These are phyloP conservation scores for Mercurialis annua DNA, from an alignment of 345 rosid genomes.

Conservation along the genomic window DNA sequence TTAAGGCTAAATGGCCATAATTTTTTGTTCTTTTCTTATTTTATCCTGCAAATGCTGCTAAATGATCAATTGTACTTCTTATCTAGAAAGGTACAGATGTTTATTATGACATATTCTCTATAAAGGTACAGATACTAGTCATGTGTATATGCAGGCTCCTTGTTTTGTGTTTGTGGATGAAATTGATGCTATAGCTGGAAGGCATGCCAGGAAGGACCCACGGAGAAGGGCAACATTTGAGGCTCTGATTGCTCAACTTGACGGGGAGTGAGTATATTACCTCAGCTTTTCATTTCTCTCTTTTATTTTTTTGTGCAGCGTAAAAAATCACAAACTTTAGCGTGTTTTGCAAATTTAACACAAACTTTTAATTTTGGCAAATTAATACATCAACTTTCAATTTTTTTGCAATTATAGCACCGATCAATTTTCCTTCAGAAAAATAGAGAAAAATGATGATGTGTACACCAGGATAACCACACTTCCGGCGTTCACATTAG, in stretches of 20 bases:
- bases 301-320: too few species aligned
- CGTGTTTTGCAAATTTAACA: too few species aligned
- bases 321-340: too few species aligned
- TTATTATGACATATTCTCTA: background rate
- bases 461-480: too few species aligned
- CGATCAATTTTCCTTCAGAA: too few species aligned
- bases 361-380: too few species aligned
- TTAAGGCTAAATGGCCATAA: background rate
- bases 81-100: background rate
- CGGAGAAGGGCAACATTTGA: constrained; percentile 82
- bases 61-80: constrained; percentile 3
- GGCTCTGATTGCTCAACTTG: constrained; percentile 88
- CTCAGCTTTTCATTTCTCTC: constrained; percentile 5
- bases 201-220: constrained; percentile 87
- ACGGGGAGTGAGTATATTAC: constrained; percentile 74
- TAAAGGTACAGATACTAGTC: constrained; percentile 4
- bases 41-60: background rate
- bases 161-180: constrained; percentile 95
- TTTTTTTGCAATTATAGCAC: too few species aligned
- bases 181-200: constrained; percentile 97
- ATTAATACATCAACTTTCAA: too few species aligned
- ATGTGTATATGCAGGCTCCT: constrained; percentile 62
- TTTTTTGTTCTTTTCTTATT: background rate
- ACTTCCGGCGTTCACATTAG: too few species aligned
- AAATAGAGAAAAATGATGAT: too few species aligned